Evolutionary conservation across 805 yeast species (phyloP), one percentile per base, ranked within the genome.

Genomic region (Yamadazyma takamatsuzukensis): DNA sequence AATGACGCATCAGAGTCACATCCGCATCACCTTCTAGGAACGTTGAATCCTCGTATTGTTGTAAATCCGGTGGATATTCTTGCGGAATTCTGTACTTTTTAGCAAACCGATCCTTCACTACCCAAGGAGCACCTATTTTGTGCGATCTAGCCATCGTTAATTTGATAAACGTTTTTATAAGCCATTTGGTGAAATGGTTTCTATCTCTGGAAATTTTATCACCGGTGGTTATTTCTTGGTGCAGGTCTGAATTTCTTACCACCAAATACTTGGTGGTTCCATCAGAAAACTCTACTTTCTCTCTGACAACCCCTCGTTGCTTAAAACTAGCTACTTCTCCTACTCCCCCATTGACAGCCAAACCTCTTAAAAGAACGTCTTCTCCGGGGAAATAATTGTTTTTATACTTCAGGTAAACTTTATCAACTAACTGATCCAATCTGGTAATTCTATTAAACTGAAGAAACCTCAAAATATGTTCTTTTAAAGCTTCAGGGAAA

Each of bases 61-160:
- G 63, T 35, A 80, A 56, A 35, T 77, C 73, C 5, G 71, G 67
- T 1, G 86, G 86, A 44, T 70, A 72, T 24, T 70, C 79, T 12
- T 68, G 64, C 8, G 81, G 72, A 13, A 86, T 83, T 43, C 84
- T 62, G 53, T 80, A 86, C 46, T 72, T 71, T 35, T 67, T 68
- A 0, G 93, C 93, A 54, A 76, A 86, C 44, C 80, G 79, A 16
- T 76, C 78, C 51, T 81, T 83, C 11, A 93, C 93, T 14, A 90
- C 78, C 97, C 97, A 93, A 3, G 97, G 97, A 3, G 97, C 90
- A 3, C 97, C 97, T 26, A 80, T 68, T 68, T 83, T 85, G 34
- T 81, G 72, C 2, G 89, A 84, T 35, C 95, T 76, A 6, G 83
- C 70, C 53, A 86, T 72, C 27, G 86, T 73, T 53, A 84, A 71